These are phyloP conservation scores for Thielaviopsis musarum DNA, from an alignment of 2,329 filamentous ascomycete genomes.

Conservation along the genomic window DNA sequence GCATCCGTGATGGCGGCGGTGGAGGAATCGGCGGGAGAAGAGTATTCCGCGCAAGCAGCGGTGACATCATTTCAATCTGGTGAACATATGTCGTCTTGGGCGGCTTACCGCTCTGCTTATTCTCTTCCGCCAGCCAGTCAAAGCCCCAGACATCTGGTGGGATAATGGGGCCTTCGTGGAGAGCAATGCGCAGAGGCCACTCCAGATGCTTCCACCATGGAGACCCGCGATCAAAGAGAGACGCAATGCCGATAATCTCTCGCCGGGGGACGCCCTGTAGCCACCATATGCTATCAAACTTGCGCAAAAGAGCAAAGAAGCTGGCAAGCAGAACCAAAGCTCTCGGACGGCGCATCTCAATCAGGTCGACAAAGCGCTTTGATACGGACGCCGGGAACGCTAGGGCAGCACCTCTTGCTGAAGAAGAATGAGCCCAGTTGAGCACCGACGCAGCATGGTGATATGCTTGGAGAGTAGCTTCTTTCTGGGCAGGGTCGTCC, in stretches of 20 bases:
- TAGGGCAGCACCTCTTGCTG: slow-evolving; percentile 39
- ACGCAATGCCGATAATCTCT: slow-evolving; percentile 47
- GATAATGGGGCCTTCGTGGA: slow-evolving; percentile 37
- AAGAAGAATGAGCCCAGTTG: slow-evolving; percentile 48
- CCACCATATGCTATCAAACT: slow-evolving; percentile 51
- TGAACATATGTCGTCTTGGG: slow-evolving; percentile 12
- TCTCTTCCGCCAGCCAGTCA: slow-evolving; percentile 30
- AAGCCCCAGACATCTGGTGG: slow-evolving; percentile 40
- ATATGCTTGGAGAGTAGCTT: slow-evolving; percentile 35
- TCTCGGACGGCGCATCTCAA: slow-evolving; percentile 41
- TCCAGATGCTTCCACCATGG: slow-evolving; percentile 45
- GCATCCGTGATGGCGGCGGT: slow-evolving; percentile 7
- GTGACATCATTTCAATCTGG: slow-evolving; percentile 25
- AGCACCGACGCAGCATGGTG: slow-evolving; percentile 47
- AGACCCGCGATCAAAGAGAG: slow-evolving; percentile 39
- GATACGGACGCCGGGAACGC: slow-evolving; percentile 49
- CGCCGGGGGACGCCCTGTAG: slow-evolving; percentile 47
- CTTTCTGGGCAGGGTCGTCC: slow-evolving; percentile 12
- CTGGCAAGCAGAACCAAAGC: slow-evolving; percentile 47
- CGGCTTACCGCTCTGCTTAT: slow-evolving; percentile 14
- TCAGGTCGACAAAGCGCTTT: slow-evolving; percentile 40
- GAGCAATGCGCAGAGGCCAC: slow-evolving; percentile 41
- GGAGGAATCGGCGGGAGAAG: slow-evolving; percentile 11
- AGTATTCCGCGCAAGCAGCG: slow-evolving; percentile 19
- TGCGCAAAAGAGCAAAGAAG: slow-evolving; percentile 49